A percentile compares a stretch with the other conserved stretches of the same genome.
phyloP scores from a whole-genome alignment of 2,329 filamentous ascomycete species.

The Talaromyces sp. region DNA sequence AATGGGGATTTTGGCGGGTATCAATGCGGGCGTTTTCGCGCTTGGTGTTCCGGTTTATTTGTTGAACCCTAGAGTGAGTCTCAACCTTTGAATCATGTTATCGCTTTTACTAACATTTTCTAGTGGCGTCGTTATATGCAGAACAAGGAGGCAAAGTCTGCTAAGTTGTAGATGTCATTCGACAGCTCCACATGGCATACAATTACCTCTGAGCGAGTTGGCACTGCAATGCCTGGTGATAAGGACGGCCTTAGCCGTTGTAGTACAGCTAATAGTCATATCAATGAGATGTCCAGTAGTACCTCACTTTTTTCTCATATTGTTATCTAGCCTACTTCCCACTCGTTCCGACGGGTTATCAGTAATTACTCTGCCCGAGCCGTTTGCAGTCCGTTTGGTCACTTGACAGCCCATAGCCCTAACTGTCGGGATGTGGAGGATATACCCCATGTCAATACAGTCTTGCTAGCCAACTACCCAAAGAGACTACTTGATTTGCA shows the following conservation, averaged over 20 bases:
- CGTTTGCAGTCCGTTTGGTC: background rate
- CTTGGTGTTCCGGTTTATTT: constrained; percentile 27
- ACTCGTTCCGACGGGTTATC: background rate
- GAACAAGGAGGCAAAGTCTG: background rate
- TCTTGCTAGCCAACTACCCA: background rate
- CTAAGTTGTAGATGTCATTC: background rate
- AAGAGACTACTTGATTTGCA: background rate
- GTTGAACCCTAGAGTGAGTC: constrained; percentile 24
- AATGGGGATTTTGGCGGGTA: constrained; percentile 26
- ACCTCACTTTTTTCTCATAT: background rate
- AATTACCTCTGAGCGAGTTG: background rate
- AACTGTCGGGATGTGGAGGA: background rate
- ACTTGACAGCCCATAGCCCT: background rate
- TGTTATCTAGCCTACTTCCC: background rate
- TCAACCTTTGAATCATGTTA: background rate
- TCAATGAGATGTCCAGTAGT: background rate
- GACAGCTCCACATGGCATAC: background rate
- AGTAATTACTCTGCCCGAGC: background rate
- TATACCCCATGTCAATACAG: background rate
- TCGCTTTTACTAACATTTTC: background rate
- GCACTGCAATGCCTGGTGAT: background rate
- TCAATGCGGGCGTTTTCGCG: constrained; percentile 23
- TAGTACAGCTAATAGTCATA: background rate
- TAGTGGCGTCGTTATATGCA: background rate
- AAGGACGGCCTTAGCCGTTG: background rate